Base-by-base conservation (phyloP, 78 protist species). In the Isochrysis galbana region DNA sequence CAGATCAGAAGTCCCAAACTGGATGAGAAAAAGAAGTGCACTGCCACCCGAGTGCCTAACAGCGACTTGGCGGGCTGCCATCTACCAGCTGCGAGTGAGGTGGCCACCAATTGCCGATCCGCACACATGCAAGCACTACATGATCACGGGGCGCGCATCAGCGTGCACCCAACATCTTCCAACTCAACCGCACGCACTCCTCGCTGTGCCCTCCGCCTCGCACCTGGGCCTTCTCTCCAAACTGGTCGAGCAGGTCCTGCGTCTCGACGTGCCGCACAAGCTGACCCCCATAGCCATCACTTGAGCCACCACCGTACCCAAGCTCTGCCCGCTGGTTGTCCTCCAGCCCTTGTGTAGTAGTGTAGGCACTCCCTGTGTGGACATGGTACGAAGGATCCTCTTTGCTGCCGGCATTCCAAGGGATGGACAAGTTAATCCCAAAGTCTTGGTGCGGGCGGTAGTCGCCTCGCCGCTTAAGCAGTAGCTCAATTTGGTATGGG, bases 381-480 rank as follows among this genome's bases (percentile, higher is more conserved):
- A 80, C 54, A 38, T 80, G 32, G 23, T 44, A 80, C 38, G 55
- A 4, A 5, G 88, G 88, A 23, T 80, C 54, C 39, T 25, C 54
- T 4, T 29, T 2, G 26, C 55, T 23, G 23, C 88, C 88, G 5
- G 88, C 88, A 19, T 2, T 0, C 88, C 88, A 80, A 17, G 88
- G 88, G 0, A 80, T 80, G 48, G 55, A 25, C 29, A 80, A 54
- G 54, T 80, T 80, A 38, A 80, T 7, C 41, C 88, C 88, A 22
- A 80, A 80, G 22, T 80, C 88, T 7, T 1, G 55, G 54, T 80
- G 88, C 47, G 88, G 88, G 22, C 88, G 88, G 55, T 80, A 80
- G 88, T 80, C 88, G 10, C 88, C 88, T 11, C 88, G 88, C 54
- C 29, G 39, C 39, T 26, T 44, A 5, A 80, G 47, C 55, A 80